A percentile compares a stretch with the other conserved stretches of the same genome.
These are phyloP conservation scores for Aspergillus costaricaensis DNA, from an alignment of 2,329 filamentous ascomycete species.

Conservation along the genomic window DNA sequence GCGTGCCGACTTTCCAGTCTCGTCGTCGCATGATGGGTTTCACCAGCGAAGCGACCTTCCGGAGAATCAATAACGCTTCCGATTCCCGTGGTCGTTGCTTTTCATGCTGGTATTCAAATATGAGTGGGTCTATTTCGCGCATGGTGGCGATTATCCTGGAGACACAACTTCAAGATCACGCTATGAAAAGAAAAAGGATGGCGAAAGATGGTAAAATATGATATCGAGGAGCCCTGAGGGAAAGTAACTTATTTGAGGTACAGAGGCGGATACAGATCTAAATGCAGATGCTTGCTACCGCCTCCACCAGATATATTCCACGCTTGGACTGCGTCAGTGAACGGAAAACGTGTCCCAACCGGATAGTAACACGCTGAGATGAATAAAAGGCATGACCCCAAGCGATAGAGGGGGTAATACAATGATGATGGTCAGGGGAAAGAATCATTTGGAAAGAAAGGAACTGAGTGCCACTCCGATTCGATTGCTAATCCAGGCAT, in stretches of 20 bases:
- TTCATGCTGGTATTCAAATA: conserved; percentile 57
- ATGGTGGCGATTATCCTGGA: conserved; percentile 28
- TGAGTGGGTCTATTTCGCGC: conserved; percentile 50
- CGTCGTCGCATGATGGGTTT: conserved; percentile 93
- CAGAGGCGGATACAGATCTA: not conserved
- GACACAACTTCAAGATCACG: not conserved
- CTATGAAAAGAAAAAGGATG: too few species aligned
- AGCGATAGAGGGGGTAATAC: not conserved
- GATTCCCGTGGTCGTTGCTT: conserved; percentile 50
- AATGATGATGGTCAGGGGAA: not conserved
- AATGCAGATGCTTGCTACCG: not conserved
- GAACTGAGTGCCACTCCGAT: not conserved
- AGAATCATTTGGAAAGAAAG: not conserved
- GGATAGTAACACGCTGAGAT: not conserved
- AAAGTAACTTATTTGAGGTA: not conserved
- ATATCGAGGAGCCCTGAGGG: not conserved
- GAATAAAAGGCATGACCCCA: not conserved
- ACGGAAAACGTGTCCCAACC: not conserved
- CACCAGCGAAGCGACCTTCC: conserved; percentile 81
- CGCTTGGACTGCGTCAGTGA: not conserved
- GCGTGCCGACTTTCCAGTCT: conserved; percentile 73
- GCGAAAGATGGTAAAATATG: not conserved
- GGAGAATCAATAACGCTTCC: conserved; percentile 64
- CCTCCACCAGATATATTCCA: not conserved
- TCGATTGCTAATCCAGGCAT: not conserved